These are phyloP conservation scores for Cryptococcus jaspeensis DNA, from an alignment of 1,284 basidiomycete species.

Conservation along the genomic window DNA sequence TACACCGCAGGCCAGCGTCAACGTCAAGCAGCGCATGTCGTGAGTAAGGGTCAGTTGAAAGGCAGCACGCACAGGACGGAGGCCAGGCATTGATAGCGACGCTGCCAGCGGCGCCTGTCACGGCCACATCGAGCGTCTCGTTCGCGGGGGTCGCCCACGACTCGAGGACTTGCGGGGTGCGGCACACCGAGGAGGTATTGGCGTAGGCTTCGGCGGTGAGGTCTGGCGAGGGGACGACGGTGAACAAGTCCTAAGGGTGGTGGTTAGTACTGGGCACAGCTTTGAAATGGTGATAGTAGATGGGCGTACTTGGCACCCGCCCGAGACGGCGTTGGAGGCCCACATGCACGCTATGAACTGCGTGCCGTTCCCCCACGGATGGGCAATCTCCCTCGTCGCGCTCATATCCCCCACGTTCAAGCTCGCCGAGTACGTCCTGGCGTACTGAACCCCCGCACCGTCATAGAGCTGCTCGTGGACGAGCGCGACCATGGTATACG, in stretches of 20 bases:
- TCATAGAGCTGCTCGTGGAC: constrained; percentile 31
- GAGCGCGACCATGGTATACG: constrained; percentile 29
- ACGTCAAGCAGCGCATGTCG: neutral
- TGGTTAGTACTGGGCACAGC: no score
- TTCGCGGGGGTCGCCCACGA: constrained; percentile 26
- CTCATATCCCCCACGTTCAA: constrained; percentile 25
- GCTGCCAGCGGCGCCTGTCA: constrained; percentile 18
- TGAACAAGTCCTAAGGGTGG: constrained; percentile 27
- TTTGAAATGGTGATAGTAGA: neutral
- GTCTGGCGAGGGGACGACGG: constrained; percentile 19
- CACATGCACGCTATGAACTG: constrained; percentile 32
- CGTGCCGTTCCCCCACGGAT: constrained; percentile 31
- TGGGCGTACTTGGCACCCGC: constrained; percentile 28
- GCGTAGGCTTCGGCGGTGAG: constrained; percentile 20
- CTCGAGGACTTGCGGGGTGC: constrained; percentile 17
- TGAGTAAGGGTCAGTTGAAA: neutral
- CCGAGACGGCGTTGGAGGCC: constrained; percentile 23
- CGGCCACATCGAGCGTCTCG: constrained; percentile 24
- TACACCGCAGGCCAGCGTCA: neutral
- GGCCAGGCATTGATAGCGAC: constrained; percentile 32
- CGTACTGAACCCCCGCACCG: constrained; percentile 18
- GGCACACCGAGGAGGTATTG: constrained; percentile 17
- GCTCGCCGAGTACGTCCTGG: constrained; percentile 23
- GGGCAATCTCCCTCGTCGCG: constrained; percentile 6
- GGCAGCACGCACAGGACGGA: constrained; percentile 15